Evolutionary conservation across 164 flowering plant species (phyloP).

Genomic region (Euptelea pleiosperma): DNA sequence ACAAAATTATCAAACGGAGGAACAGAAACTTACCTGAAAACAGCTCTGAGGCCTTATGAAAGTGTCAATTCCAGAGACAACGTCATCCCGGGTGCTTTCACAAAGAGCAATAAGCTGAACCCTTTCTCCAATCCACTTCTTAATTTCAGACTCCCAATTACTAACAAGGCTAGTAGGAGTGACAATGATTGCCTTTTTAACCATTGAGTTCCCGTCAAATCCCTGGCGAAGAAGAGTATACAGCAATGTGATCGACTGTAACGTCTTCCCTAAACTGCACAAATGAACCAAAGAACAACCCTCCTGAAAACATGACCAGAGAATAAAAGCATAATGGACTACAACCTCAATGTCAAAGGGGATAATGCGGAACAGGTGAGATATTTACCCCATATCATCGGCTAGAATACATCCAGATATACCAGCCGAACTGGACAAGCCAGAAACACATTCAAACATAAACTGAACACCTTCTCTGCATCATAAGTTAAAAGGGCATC

Average conservation of each 20-base stretch:
- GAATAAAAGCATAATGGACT: background rate
- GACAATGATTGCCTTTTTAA: slow-evolving; percentile 85
- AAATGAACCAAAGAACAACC: slow-evolving; percentile 8
- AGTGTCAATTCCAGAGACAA: slow-evolving; percentile 71
- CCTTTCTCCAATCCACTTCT: slow-evolving; percentile 90
- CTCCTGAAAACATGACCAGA: background rate
- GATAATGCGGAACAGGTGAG: slow-evolving; percentile 2
- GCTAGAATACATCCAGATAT: slow-evolving; percentile 93
- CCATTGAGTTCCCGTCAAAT: slow-evolving; percentile 94
- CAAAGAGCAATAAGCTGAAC: slow-evolving; percentile 83
- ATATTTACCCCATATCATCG: slow-evolving; percentile 96
- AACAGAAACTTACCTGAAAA: slow-evolving; percentile 47
- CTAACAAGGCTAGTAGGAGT: slow-evolving; percentile 98
- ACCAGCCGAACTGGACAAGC: slow-evolving; percentile 41
- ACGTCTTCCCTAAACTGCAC: slow-evolving; percentile 91
- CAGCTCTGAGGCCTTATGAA: slow-evolving; percentile 59
- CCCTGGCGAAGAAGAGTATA: slow-evolving; percentile 94
- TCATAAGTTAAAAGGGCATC: slow-evolving; percentile 3
- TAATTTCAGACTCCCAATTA: slow-evolving; percentile 97
- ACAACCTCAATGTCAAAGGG: background rate
- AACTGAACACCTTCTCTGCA: slow-evolving; percentile 99
- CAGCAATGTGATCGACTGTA: slow-evolving; percentile 91
- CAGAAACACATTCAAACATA: slow-evolving; percentile 95
- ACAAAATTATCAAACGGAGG: background rate
- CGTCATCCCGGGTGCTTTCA: slow-evolving; percentile 90